Evolutionary conservation across 495 filamentous ascomycete genomes (phyloP).

Genomic region (Bacidia rubella): DNA sequence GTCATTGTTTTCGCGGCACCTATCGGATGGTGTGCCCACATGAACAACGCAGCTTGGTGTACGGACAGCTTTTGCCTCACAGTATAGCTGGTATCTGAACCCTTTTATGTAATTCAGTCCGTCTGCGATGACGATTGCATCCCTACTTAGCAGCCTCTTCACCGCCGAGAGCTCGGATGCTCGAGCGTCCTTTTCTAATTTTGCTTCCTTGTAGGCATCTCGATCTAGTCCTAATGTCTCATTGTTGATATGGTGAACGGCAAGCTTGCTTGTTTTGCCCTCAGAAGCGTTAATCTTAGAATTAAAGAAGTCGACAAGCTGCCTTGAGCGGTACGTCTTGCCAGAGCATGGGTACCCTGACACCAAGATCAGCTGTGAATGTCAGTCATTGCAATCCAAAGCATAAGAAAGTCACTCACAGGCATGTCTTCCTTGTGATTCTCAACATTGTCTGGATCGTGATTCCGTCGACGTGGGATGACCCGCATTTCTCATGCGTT

Average conservation of each 20-base stretch:
- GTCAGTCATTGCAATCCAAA: constrained; percentile 4
- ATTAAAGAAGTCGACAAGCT: constrained; percentile 56
- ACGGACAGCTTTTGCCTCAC: constrained; percentile 76
- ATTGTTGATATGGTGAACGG: constrained; percentile 57
- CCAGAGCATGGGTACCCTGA: constrained; percentile 89
- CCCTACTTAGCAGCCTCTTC: constrained; percentile 62
- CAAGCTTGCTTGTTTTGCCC: constrained; percentile 38
- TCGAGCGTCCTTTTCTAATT: constrained; percentile 82
- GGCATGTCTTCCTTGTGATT: constrained; percentile 8
- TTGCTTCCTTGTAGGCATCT: constrained; percentile 45
- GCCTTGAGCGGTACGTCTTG: constrained; percentile 73
- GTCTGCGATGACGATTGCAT: constrained; percentile 80
- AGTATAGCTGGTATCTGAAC: constrained; percentile 89
- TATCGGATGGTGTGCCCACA: constrained; percentile 61
- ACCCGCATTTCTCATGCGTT: neutral
- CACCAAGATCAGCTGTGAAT: constrained; percentile 68
- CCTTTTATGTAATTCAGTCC: constrained; percentile 97
- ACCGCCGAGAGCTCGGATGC: constrained; percentile 72
- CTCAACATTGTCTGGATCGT: neutral
- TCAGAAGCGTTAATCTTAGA: constrained; percentile 31
- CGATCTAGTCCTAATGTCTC: constrained; percentile 48
- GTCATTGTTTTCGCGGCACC: constrained; percentile 50
- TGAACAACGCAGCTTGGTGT: constrained; percentile 78
- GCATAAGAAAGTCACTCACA: constrained; percentile 1
- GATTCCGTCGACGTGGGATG: neutral